A percentile compares a stretch with the other conserved stretches of the same genome.
phyloP scores from a whole-genome alignment of 2,329 filamentous ascomycete species.

The Pseudonectria buxi region DNA sequence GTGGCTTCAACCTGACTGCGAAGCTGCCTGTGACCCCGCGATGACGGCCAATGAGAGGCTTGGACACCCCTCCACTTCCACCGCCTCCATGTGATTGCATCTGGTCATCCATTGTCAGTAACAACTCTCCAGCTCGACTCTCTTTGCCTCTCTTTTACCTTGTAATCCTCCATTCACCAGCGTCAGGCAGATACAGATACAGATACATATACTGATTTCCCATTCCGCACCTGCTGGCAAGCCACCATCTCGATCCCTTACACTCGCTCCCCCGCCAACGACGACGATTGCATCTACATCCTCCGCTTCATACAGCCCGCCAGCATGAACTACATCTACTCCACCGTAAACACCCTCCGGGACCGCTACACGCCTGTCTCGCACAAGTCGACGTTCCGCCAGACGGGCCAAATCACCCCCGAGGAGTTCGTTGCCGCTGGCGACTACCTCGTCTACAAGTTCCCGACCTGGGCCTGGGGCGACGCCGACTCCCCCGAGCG shows the following conservation, averaged over 20 bases:
- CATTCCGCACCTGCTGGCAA: not conserved
- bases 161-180: slow-evolving; percentile 8
- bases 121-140: too few relatives aligned
- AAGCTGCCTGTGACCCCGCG: slow-evolving; percentile 1
- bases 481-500: slow-evolving; percentile 77
- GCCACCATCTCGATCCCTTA: not conserved
- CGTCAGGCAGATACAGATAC: slow-evolving; percentile 4
- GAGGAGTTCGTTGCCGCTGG: slow-evolving; percentile 94
- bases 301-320: too few relatives aligned
- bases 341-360: slow-evolving; percentile 83
- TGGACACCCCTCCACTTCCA: slow-evolving; percentile 12
- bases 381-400: slow-evolving; percentile 87
- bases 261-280: slow-evolving; percentile 6
- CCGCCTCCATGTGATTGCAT: slow-evolving; percentile 26
- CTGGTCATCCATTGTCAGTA: not conserved
- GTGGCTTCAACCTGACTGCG: too few relatives aligned
- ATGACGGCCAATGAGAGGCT: slow-evolving; percentile 14
- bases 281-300: not conserved
- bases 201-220: not conserved
- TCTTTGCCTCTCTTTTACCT: too few relatives aligned
- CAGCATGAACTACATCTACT: slow-evolving; percentile 83
- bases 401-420: slow-evolving; percentile 90
- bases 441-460: slow-evolving; percentile 98
- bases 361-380: slow-evolving; percentile 86
- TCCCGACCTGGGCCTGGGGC: slow-evolving; percentile 96